These are phyloP conservation scores for Pyrenula aspistea DNA, from an alignment of 495 filamentous ascomycete species.

Conservation along the genomic window DNA sequence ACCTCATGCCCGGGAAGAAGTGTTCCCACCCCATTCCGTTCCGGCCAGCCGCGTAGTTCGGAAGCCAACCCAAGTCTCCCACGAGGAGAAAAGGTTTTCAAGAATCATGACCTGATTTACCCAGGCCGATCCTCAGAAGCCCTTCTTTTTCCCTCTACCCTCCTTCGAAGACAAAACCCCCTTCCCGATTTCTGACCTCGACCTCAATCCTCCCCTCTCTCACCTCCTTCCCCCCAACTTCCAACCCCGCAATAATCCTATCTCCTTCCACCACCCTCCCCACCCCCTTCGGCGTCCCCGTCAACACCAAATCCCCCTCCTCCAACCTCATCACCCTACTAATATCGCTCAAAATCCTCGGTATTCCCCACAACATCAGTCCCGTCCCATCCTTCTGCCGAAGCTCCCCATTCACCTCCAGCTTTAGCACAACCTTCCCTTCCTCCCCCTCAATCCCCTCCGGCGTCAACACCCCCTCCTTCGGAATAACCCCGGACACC, in stretches of 20 bases:
- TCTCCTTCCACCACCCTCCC: slow-evolving; percentile 77
- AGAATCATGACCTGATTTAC: no score
- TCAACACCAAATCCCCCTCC: slow-evolving; percentile 83
- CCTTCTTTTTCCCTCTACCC: background rate
- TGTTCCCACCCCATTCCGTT: no score
- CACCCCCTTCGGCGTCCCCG: slow-evolving; percentile 94
- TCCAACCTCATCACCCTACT: slow-evolving; percentile 89
- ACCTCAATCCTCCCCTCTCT: slow-evolving; percentile 82
- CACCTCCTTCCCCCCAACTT: slow-evolving; percentile 70
- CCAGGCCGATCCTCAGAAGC: no score
- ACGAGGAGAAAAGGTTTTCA: no score
- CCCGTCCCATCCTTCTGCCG: slow-evolving; percentile 76
- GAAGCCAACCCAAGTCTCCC: no score
- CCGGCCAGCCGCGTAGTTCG: no score
- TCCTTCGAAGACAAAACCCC: slow-evolving; percentile 17
- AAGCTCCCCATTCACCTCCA: slow-evolving; percentile 62
- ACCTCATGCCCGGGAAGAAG: no score
- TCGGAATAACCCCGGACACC: slow-evolving; percentile 64
- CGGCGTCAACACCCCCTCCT: slow-evolving; percentile 69
- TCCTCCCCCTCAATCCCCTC: slow-evolving; percentile 25
- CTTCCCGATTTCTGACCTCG: slow-evolving; percentile 56
- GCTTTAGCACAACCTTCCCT: slow-evolving; percentile 53
- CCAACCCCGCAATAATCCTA: slow-evolving; percentile 76
- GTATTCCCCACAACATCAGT: slow-evolving; percentile 86
- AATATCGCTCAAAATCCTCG: slow-evolving; percentile 78